Conservation (phyloP, 2,329 filamentous ascomycete genomes). For the Fusarium luffae region DNA sequence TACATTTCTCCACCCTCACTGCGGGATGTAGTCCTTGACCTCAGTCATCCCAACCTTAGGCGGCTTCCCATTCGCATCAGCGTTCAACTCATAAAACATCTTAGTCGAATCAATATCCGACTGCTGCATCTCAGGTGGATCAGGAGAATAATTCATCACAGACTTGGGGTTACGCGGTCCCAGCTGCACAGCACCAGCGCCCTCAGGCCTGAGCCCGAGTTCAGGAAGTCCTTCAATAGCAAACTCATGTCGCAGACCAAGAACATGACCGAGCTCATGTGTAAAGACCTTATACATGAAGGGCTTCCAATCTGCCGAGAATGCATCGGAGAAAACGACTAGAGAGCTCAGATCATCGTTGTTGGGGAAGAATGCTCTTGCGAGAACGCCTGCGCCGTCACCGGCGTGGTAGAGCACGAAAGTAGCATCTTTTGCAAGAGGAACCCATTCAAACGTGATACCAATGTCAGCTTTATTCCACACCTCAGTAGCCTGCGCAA, state of each 20-base stretch:
- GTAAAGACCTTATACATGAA: neutral
- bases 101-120: neutral
- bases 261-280: neutral
- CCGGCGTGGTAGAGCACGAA: neutral
- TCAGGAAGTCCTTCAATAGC: neutral
- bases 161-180: neutral
- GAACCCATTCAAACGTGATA: neutral
- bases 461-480: neutral
- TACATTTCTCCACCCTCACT: too few species aligned
- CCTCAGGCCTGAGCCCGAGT: neutral
- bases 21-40: neutral
- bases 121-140: neutral
- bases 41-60: neutral
- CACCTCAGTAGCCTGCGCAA: neutral
- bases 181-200: neutral
- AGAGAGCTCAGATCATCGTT: neutral
- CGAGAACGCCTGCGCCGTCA: neutral
- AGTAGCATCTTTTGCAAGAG: neutral
- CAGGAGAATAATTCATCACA: neutral
- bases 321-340: neutral
- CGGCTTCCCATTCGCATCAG: neutral
- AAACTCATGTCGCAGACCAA: neutral
- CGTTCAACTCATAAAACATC: neutral
- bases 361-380: neutral
- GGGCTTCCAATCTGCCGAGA: rapidly evolving